A percentile compares a stretch with the other conserved stretches of the same genome.
phyloP scores from a whole-genome alignment of 495 filamentous ascomycete genomes.

The Penicillium ochrochloron region DNA sequence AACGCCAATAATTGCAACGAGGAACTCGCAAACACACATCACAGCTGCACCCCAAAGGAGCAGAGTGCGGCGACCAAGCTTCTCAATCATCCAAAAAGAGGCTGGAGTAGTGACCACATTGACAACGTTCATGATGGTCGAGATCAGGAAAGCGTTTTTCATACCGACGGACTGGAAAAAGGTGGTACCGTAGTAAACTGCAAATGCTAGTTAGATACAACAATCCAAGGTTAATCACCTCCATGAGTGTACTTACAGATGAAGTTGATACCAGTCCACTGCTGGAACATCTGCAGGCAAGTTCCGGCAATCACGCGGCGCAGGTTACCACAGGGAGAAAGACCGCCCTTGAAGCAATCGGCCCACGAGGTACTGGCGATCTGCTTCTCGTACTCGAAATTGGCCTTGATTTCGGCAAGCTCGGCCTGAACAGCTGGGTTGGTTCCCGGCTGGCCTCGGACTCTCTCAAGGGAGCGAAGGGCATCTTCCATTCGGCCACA shows the following conservation, averaged over 20 bases:
- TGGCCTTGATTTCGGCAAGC: constrained; percentile 74
- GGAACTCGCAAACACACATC: constrained; percentile 64
- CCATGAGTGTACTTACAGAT: constrained; percentile 33
- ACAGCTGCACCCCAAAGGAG: constrained; percentile 70
- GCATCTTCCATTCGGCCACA: constrained; percentile 47
- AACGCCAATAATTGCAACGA: constrained; percentile 62
- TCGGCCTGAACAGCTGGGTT: constrained; percentile 68
- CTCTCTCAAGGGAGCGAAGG: constrained; percentile 41
- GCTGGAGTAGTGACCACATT: constrained; percentile 70
- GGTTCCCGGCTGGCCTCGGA: constrained; percentile 50
- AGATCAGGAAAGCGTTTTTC: constrained; percentile 69
- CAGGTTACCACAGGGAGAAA: constrained; percentile 54
- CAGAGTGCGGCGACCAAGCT: constrained; percentile 71
- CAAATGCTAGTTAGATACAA: constrained; percentile 26
- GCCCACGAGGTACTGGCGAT: constrained; percentile 58
- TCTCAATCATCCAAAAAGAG: constrained; percentile 76
- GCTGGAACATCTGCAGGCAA: constrained; percentile 75
- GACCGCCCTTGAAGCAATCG: constrained; percentile 66
- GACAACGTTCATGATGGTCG: constrained; percentile 66
- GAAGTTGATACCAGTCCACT: constrained; percentile 81
- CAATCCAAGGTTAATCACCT: constrained; percentile 12
- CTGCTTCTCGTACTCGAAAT: constrained; percentile 66
- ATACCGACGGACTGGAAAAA: constrained; percentile 67
- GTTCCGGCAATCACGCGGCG: constrained; percentile 71
- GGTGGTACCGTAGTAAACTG: constrained; percentile 69